phyloP scores from a whole-genome alignment of 2,329 filamentous ascomycete species.

The Exophiala alcalophila region DNA sequence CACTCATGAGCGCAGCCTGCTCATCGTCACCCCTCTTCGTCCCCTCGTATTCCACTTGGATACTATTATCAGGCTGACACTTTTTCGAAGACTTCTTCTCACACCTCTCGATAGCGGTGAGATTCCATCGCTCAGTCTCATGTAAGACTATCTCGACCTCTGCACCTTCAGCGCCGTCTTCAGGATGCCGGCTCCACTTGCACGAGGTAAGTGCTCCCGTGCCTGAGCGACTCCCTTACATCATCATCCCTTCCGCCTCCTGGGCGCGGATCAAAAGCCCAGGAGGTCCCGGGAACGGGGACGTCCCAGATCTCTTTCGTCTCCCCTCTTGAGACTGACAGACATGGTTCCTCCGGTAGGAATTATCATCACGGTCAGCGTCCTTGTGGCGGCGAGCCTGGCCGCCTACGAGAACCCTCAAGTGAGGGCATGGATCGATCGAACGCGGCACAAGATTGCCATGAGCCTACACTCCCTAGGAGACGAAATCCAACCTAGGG shows the following conservation, averaged over 20 bases:
- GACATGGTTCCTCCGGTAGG: conserved; percentile 42
- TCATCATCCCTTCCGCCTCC: conserved; percentile 14
- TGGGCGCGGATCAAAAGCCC: too few species aligned
- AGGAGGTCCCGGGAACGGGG: neutral
- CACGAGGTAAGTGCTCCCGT: conserved; percentile 42
- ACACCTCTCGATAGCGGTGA: too few species aligned
- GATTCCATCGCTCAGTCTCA: too few species aligned
- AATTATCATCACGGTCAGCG: conserved; percentile 60
- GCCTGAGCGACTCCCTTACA: conserved; percentile 24
- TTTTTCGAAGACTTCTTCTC: conserved; percentile 2
- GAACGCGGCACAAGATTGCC: conserved; percentile 60
- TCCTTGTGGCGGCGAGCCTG: conserved; percentile 61
- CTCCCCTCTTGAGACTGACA: conserved; percentile 19
- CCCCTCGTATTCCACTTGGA: neutral
- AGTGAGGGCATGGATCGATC: conserved; percentile 60
- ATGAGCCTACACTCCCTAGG: conserved; percentile 58
- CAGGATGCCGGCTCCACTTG: conserved; percentile 47
- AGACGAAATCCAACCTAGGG: conserved; percentile 55
- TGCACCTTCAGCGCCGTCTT: conserved; percentile 2
- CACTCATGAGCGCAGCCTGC: neutral
- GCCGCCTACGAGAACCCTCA: conserved; percentile 64
- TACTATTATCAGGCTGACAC: conserved; percentile 20
- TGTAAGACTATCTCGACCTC: too few species aligned
- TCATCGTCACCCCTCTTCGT: neutral
- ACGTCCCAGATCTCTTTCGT: neutral